Evolutionary conservation across 805 yeast species (phyloP).

Genomic region (Candida xyloterini): DNA sequence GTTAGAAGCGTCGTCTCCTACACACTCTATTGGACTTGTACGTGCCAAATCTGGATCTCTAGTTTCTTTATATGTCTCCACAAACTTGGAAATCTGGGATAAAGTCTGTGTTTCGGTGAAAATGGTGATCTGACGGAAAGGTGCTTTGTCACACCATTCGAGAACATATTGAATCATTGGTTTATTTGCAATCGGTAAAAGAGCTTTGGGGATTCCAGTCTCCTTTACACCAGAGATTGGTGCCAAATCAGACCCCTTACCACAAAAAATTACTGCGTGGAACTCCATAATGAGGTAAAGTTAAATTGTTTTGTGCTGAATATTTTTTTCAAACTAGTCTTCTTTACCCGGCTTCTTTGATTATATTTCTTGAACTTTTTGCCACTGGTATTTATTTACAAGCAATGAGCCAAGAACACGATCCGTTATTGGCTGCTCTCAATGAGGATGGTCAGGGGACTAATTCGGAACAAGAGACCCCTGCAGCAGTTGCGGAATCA

Average conservation of each 20-base stretch:
- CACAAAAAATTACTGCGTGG: slow-evolving; percentile 89
- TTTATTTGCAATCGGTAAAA: slow-evolving; percentile 83
- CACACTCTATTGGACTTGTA: slow-evolving; percentile 39
- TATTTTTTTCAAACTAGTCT: background rate
- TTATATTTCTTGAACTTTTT: slow-evolving; percentile 6
- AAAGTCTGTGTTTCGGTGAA: slow-evolving; percentile 47
- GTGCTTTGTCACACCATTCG: slow-evolving; percentile 90
- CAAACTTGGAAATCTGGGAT: slow-evolving; percentile 45
- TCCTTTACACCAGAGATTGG: slow-evolving; percentile 68
- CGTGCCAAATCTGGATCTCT: slow-evolving; percentile 36
- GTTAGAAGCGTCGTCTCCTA: slow-evolving; percentile 44
- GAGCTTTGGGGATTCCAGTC: slow-evolving; percentile 75
- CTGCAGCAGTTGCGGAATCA: slow-evolving; percentile 31
- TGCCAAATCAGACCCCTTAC: slow-evolving; percentile 67
- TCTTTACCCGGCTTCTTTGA: slow-evolving; percentile 11
- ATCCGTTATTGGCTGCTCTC: slow-evolving; percentile 73
- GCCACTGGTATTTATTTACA: slow-evolving; percentile 9
- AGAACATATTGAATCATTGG: slow-evolving; percentile 86
- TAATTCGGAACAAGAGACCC: slow-evolving; percentile 12
- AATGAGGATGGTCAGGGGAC: slow-evolving; percentile 33
- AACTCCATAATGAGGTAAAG: slow-evolving; percentile 57
- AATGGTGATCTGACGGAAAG: slow-evolving; percentile 66
- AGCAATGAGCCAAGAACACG: slow-evolving; percentile 49
- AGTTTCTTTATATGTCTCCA: slow-evolving; percentile 44
- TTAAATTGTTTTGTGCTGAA: background rate